phyloP scores from a whole-genome alignment of 495 filamentous ascomycete genomes.

The Sabuloglossum arenarium region DNA sequence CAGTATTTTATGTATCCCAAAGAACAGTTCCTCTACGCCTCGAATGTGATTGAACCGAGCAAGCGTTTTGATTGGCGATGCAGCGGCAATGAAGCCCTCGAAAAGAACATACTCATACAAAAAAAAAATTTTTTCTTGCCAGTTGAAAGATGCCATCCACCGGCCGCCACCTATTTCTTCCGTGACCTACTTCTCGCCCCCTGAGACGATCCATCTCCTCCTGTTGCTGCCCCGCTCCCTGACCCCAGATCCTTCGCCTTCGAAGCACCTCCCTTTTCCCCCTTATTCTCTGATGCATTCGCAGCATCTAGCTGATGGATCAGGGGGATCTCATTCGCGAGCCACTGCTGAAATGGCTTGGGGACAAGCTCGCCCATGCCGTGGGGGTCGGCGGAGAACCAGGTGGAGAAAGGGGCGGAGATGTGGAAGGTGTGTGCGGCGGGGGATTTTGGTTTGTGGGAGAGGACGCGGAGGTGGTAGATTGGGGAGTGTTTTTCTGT shows the following conservation, averaged over 20 bases:
- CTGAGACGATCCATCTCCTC: not conserved
- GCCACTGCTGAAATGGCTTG: constrained; percentile 63
- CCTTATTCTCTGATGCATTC: not conserved
- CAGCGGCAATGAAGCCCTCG: not conserved
- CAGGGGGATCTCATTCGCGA: constrained; percentile 45
- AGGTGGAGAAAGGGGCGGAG: constrained; percentile 53
- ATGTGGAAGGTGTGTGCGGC: constrained; percentile 25
- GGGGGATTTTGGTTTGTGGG: constrained; percentile 22
- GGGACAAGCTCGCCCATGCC: constrained; percentile 52
- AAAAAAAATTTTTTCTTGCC: too few species aligned
- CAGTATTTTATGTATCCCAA: not conserved
- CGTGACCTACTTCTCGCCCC: not conserved
- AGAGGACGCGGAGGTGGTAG: constrained; percentile 52
- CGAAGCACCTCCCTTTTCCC: not conserved
- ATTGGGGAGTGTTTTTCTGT: constrained; percentile 56
- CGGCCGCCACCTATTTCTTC: not conserved
- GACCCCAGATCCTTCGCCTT: not conserved
- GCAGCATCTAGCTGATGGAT: constrained; percentile 45
- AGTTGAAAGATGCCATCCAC: not conserved
- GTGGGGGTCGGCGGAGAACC: constrained; percentile 66
- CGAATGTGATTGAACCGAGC: not conserved
- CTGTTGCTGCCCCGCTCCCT: not conserved
- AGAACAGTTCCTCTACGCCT: not conserved
- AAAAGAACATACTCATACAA: not conserved
- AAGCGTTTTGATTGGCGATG: not conserved